phyloP scores from a whole-genome alignment of 192 early-diverging fungal genomes.

The Linnemannia schmuckeri region DNA sequence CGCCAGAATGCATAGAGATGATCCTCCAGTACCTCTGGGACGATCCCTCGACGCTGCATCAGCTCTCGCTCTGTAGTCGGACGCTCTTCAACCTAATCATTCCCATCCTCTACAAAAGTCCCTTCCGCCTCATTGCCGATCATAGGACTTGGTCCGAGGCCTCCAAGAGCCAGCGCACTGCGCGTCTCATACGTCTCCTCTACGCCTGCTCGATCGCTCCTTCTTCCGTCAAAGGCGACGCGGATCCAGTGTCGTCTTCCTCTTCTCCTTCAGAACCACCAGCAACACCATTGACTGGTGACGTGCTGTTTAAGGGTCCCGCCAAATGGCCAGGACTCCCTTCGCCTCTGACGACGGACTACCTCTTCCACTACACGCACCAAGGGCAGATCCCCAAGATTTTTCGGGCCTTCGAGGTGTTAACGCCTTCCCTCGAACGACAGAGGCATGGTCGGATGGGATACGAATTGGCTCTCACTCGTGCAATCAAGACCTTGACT shows the following conservation, averaged over 20 bases:
- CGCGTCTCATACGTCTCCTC: slow-evolving; percentile 21
- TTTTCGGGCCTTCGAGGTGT: slow-evolving; percentile 15
- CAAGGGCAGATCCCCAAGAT: slow-evolving; percentile 27
- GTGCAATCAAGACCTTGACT: not conserved
- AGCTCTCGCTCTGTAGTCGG: slow-evolving; percentile 26
- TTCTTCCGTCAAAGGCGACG: not conserved
- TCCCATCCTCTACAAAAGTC: slow-evolving; percentile 33
- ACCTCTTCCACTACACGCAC: slow-evolving; percentile 32
- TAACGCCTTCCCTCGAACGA: not conserved
- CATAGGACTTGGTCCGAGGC: slow-evolving; percentile 15
- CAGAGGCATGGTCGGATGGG: no score
- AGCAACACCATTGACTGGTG: not conserved
- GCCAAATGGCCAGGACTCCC: not conserved
- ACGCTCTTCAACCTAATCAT: slow-evolving; percentile 19
- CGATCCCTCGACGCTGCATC: slow-evolving; percentile 19
- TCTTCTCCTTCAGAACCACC: not conserved
- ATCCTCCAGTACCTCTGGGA: slow-evolving; percentile 33
- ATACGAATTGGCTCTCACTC: not conserved
- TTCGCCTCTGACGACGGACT: slow-evolving; percentile 25
- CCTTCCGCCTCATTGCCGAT: slow-evolving; percentile 24
- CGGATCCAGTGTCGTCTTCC: not conserved
- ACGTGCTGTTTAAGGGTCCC: not conserved
- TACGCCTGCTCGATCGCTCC: slow-evolving; percentile 11
- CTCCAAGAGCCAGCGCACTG: slow-evolving; percentile 7
- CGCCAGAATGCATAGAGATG: slow-evolving; percentile 32